Evolutionary conservation across 495 filamentous ascomycete genomes (phyloP).

Genomic region (Penicillium nucicola): DNA sequence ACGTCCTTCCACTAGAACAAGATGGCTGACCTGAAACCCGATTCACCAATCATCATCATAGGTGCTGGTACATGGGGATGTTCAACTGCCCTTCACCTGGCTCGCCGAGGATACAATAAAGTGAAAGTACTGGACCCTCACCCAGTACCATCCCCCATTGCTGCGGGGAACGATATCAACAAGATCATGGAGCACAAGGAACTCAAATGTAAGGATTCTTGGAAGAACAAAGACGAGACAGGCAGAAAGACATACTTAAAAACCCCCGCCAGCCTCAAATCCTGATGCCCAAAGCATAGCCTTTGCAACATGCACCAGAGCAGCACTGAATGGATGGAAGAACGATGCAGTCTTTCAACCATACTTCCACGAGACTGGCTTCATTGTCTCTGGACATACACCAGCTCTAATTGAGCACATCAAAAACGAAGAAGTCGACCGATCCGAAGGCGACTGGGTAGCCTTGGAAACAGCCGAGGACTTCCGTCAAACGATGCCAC

Average conservation of each 20-base stretch:
- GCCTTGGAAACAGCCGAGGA: conserved; percentile 35
- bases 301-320: conserved; percentile 30
- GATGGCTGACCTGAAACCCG: conserved; percentile 11
- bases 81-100: conserved; percentile 49
- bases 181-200: conserved; percentile 52
- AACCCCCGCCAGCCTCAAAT: conserved; percentile 1
- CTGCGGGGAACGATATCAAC: conserved; percentile 55
- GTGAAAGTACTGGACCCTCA: conserved; percentile 48
- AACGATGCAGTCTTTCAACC: conserved; percentile 45
- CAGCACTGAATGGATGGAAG: conserved; percentile 44
- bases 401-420: conserved; percentile 36
- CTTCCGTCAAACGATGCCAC: conserved; percentile 50
- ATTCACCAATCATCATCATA: conserved; percentile 37
- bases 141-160: conserved; percentile 46
- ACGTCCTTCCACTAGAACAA: not conserved
- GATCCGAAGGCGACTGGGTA: conserved; percentile 21
- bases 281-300: conserved; percentile 30
- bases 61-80: conserved; percentile 53
- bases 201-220: conserved; percentile 29
- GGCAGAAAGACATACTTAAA: no score
- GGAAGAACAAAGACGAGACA: no score
- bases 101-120: conserved; percentile 43
- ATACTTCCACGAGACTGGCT: conserved; percentile 49
- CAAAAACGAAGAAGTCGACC: conserved; percentile 29
- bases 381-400: conserved; percentile 42